Conservation (phyloP, 805 yeast species). For the Blastobotrys americana region DNA sequence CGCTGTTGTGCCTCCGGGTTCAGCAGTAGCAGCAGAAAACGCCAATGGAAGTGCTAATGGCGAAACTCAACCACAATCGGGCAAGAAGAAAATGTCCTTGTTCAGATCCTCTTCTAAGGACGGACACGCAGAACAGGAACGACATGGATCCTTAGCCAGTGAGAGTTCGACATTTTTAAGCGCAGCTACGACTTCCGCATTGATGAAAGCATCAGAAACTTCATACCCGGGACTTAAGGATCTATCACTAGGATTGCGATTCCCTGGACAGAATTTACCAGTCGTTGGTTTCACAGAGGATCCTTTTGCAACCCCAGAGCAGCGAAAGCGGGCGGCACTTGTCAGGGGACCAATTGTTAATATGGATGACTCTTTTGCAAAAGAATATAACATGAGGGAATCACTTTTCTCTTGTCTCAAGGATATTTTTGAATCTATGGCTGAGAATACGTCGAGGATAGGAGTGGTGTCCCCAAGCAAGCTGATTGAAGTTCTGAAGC, state of each 20-base stretch:
- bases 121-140: not conserved
- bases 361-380: constrained; percentile 58
- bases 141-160: not conserved
- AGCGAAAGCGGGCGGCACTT: constrained; percentile 69
- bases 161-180: not conserved
- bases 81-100: constrained; percentile 7
- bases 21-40: constrained; percentile 5
- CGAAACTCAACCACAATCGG: constrained; percentile 1
- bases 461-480: constrained; percentile 83
- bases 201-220: not conserved
- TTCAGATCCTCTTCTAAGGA: constrained; percentile 4
- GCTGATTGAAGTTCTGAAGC: constrained; percentile 67
- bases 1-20: not conserved
- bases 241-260: constrained; percentile 32
- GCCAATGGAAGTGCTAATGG: constrained; percentile 18
- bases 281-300: constrained; percentile 41
- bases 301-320: constrained; percentile 50
- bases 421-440: constrained; percentile 79
- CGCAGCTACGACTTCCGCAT: constrained; percentile 1
- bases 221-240: constrained; percentile 25
- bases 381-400: constrained; percentile 43
- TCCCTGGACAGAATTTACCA: constrained; percentile 39
- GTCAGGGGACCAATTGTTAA: constrained; percentile 78
- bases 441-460: constrained; percentile 56
- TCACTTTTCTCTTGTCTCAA: constrained; percentile 60